A percentile compares a stretch with the other conserved stretches of the same genome.
Evolutionary conservation across 2,329 filamentous ascomycete species (phyloP).

Genomic region (Neoarthrinium moseri): DNA sequence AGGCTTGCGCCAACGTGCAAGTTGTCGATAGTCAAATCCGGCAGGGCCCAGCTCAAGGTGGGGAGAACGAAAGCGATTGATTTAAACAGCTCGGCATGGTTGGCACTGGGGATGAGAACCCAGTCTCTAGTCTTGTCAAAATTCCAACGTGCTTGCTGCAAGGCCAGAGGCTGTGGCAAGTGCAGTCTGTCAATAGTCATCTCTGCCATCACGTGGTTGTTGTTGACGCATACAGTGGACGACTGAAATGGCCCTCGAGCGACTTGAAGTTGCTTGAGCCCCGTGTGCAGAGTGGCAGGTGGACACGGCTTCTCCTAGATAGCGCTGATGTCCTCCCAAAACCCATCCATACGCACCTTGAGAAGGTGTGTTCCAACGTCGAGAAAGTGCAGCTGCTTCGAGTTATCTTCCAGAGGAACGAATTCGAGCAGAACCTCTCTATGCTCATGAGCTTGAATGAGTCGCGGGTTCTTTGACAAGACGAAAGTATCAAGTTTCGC

Average conservation of each 20-base stretch:
- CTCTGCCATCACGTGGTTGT: neutral
- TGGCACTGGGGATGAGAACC: neutral
- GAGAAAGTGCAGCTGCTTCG: slow-evolving; percentile 15
- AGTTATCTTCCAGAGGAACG: neutral
- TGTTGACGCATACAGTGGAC: neutral
- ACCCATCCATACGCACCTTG: slow-evolving; percentile 7
- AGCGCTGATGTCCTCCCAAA: slow-evolving; percentile 10
- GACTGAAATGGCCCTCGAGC: neutral
- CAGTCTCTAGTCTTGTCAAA: neutral
- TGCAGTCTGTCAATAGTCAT: neutral
- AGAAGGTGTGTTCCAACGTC: neutral
- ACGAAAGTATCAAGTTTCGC: slow-evolving; percentile 26
- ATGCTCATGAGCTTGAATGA: slow-evolving; percentile 30
- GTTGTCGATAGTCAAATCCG: neutral
- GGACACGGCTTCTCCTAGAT: neutral
- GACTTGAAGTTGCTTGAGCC: neutral
- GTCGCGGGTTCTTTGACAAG: slow-evolving; percentile 23
- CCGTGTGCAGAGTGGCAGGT: neutral
- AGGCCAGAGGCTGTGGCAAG: neutral
- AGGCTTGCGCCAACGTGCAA: neutral
- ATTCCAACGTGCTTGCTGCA: neutral
- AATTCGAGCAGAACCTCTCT: slow-evolving; percentile 26
- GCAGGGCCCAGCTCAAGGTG: neutral
- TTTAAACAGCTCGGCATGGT: neutral
- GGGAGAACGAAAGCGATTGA: neutral